These are phyloP conservation scores for Chaetomium tenue DNA, from an alignment of 495 filamentous ascomycete genomes.

Conservation along the genomic window DNA sequence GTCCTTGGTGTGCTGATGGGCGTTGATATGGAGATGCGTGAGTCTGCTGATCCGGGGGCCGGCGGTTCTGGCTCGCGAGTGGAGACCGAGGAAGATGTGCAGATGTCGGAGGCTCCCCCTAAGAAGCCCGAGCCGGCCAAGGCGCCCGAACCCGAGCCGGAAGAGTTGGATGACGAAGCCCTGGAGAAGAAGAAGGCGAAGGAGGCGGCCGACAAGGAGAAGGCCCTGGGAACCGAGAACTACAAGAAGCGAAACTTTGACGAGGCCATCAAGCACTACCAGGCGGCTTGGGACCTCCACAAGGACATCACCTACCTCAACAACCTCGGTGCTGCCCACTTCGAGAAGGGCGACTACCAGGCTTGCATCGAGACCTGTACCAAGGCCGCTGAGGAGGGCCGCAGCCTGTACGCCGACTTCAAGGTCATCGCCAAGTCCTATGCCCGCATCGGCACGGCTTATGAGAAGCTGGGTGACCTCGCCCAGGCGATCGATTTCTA, in stretches of 20 bases:
- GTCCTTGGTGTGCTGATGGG: conserved; percentile 92
- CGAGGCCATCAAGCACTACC: conserved; percentile 90
- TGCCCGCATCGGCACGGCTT: conserved; percentile 82
- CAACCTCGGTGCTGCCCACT: conserved; percentile 91
- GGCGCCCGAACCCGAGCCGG: conserved; percentile 56
- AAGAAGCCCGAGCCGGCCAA: conserved; percentile 41
- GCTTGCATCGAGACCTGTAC: conserved; percentile 82
- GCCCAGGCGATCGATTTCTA: conserved; percentile 82
- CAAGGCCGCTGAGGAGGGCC: conserved; percentile 83
- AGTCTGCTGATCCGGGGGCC: conserved; percentile 46
- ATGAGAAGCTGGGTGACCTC: conserved; percentile 85
- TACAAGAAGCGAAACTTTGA: conserved; percentile 99
- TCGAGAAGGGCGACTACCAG: conserved; percentile 92
- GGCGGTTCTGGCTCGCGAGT: conserved; percentile 46
- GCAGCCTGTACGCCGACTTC: conserved; percentile 86
- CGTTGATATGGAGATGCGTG: conserved; percentile 86
- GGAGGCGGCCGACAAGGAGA: conserved; percentile 90
- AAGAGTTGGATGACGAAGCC: conserved; percentile 74
- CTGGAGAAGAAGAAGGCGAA: conserved; percentile 83
- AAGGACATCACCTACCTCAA: conserved; percentile 98
- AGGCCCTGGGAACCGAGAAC: conserved; percentile 86
- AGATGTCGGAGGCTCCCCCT: conserved; percentile 67
- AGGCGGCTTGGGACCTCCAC: conserved; percentile 88
- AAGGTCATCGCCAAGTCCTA: conserved; percentile 97
- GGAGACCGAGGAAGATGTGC: conserved; percentile 69